These are phyloP conservation scores for Rhizophagus prolifer DNA, from an alignment of 192 early-diverging fungal genomes.

Conservation along the genomic window DNA sequence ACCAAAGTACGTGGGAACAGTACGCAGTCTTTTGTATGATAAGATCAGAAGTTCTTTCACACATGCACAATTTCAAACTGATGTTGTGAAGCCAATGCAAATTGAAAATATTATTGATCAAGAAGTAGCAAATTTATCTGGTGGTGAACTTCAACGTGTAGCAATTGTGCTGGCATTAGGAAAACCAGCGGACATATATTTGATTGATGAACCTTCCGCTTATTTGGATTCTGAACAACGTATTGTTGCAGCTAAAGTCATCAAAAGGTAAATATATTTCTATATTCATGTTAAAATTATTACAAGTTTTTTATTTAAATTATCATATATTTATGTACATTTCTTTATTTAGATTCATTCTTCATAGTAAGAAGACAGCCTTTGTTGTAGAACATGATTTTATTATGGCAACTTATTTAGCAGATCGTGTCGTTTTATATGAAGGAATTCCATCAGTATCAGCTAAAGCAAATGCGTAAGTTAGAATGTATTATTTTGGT, in stretches of 20 bases:
- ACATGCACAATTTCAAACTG: conserved; percentile 94
- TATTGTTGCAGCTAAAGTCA: conserved; percentile 98
- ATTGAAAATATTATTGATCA: conserved; percentile 95
- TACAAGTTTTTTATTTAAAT: background rate
- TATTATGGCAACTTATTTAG: conserved; percentile 98
- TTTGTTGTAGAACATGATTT: conserved; percentile 99
- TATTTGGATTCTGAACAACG: conserved; percentile 99
- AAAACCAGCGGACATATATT: conserved; percentile 90
- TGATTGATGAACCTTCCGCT: conserved; percentile 97
- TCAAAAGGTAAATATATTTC: conserved; percentile 66
- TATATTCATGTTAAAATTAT: background rate
- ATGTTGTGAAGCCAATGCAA: conserved; percentile 91
- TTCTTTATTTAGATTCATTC: conserved; percentile 61
- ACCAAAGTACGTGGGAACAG: conserved; percentile 92
- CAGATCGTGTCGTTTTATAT: conserved; percentile 95
- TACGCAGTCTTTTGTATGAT: conserved; percentile 87
- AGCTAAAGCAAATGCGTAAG: conserved; percentile 72
- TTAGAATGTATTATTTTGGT: background rate
- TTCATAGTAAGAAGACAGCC: conserved; percentile 95
- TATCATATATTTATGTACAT: background rate
- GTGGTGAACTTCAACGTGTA: conserved; percentile 99
- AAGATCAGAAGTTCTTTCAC: conserved; percentile 83
- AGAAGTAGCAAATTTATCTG: conserved; percentile 81
- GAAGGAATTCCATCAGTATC: conserved; percentile 85
- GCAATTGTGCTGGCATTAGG: conserved; percentile 90